phyloP scores from a whole-genome alignment of 208 protist genomes.

The Leishmania mexicana region DNA sequence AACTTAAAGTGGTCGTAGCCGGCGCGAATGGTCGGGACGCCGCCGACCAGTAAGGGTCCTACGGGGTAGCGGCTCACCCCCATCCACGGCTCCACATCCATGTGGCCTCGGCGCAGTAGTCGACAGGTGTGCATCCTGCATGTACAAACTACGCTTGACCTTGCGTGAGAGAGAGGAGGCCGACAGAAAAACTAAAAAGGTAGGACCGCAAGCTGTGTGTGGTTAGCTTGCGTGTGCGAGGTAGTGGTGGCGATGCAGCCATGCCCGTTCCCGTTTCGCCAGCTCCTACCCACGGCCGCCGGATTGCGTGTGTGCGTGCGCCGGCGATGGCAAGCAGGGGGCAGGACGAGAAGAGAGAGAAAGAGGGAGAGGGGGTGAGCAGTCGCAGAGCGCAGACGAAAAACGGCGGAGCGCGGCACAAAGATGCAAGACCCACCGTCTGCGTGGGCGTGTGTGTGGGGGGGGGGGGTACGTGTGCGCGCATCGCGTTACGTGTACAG shows the following conservation, averaged over 20 bases:
- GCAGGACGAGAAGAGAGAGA: not conserved
- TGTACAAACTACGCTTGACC: not conserved
- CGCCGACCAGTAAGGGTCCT: slow-evolving; percentile 55
- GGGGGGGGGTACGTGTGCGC: not conserved
- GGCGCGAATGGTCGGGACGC: slow-evolving; percentile 51
- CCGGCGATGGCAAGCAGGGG: not conserved
- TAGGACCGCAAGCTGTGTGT: too few species aligned
- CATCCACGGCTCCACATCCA: slow-evolving; percentile 80
- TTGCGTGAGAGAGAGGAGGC: slow-evolving; percentile 1
- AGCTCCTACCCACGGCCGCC: not conserved
- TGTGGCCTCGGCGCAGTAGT: slow-evolving; percentile 57
- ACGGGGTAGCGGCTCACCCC: slow-evolving; percentile 78
- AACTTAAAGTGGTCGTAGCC: slow-evolving; percentile 77
- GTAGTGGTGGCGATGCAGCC: not conserved
- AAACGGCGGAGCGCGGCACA: not conserved
- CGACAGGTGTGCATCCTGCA: slow-evolving; percentile 24
- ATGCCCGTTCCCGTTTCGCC: not conserved
- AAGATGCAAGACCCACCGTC: not conserved
- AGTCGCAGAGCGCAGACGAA: not conserved
- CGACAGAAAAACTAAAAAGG: not conserved
- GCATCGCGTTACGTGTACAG: not conserved
- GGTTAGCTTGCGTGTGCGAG: not conserved
- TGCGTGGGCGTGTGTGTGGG: not conserved
- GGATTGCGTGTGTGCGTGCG: not conserved
- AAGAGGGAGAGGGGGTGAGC: too few species aligned